Conservation (phyloP, 1,284 basidiomycete species). For the Mycosarcoma mackinlayi region DNA sequence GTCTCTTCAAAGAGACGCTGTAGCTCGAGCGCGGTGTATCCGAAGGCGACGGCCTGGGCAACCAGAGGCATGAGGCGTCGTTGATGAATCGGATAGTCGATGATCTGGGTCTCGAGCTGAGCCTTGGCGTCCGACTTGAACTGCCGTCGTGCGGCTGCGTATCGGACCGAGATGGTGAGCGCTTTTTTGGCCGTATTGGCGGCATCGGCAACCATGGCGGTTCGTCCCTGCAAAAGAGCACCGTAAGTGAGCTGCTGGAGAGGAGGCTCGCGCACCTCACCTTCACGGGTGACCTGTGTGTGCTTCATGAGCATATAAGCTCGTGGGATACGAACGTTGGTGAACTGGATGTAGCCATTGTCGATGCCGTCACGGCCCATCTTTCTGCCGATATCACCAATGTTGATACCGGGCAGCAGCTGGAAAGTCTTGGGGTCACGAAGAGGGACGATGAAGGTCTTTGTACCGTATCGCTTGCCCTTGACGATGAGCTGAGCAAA, state of each 20-base stretch:
- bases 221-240: conserved; percentile 73
- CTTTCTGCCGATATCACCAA: conserved; percentile 75
- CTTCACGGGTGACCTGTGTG: conserved; percentile 72
- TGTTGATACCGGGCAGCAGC: conserved; percentile 71
- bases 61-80: conserved; percentile 73
- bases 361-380: conserved; percentile 74
- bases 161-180: conserved; percentile 73
- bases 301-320: conserved; percentile 75
- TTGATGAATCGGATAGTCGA: conserved; percentile 75
- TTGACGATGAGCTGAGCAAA: conserved; percentile 73
- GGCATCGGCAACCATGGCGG: conserved; percentile 73
- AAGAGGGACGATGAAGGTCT: conserved; percentile 74
- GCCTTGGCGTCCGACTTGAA: conserved; percentile 69
- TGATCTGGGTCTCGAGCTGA: conserved; percentile 71
- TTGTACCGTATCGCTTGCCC: conserved; percentile 73
- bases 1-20: conserved; percentile 69
- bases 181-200: conserved; percentile 72
- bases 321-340: conserved; percentile 73
- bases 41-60: conserved; percentile 73
- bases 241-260: conserved; percentile 74
- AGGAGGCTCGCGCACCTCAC: conserved; percentile 70
- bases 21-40: conserved; percentile 72
- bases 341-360: conserved; percentile 71
- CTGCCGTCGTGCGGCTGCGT: conserved; percentile 73
- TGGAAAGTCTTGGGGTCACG: conserved; percentile 71